Evolutionary conservation across 192 early-diverging fungal genomes (phyloP), one percentile per base, ranked within the genome.

Genomic region (Coemansia furcata): DNA sequence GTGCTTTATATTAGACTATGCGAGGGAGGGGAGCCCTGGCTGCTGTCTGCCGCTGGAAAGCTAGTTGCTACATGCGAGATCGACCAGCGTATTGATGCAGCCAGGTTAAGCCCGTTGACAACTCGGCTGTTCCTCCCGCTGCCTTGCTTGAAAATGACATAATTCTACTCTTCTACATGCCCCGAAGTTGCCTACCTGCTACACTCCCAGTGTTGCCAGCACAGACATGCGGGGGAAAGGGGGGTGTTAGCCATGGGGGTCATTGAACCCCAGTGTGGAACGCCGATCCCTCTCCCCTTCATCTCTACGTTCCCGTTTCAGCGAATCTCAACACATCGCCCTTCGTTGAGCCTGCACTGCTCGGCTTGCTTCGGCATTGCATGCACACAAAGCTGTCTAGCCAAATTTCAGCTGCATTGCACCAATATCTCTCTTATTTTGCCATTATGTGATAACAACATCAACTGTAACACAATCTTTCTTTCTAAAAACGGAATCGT

Each of bases 81-180:
- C 54, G 26, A 33, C 54, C 54, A 57, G 54, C 15, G 54, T 17
- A 35, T 57, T 57, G 30, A n/a, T 57, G 54, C 54, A 57, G 54
- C 9, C n/a, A 54, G 26, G 26, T 4, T 15, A 12, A 47, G 46
- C 46, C 46, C n/a, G 19, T 21, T 21, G 46, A n/a, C 46, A 47
- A 47, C 32, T 54, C 50, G 32, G 26, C 50, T 10, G 5, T 54
- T 54, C 50, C 32, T 54, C 50, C 50, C 3, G 19, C 21, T 47
- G 46, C 46, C 19, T 30, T 32, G 29, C 10, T 54, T 3, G 65
- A 37, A 60, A 67, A 60, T 74, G 73, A 74, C 73, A 74, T 74
- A 74, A 74, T 74, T 44, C 36, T 33, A 38, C 36, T 36, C 15
- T 57, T 52, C 52, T 52, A 40, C 26, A 6, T 39, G 65, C 32